Conservation (phyloP, 2,329 filamentous ascomycete genomes). For the Myotisia sp. region DNA sequence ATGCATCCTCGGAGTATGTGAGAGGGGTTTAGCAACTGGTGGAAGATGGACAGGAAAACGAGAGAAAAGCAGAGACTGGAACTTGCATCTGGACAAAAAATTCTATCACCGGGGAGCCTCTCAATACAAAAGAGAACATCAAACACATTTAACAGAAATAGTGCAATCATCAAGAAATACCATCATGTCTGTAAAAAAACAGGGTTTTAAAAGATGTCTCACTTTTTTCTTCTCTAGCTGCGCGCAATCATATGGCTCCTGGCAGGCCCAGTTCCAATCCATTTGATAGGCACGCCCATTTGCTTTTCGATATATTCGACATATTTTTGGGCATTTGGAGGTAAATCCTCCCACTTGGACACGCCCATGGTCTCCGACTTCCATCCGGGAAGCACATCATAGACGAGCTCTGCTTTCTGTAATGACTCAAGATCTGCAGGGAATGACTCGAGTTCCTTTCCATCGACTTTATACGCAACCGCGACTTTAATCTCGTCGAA, state of each 20-base stretch:
- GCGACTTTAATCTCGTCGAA: conserved; percentile 51
- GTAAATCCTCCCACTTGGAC: conserved; percentile 43
- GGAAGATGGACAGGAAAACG: too few relatives aligned
- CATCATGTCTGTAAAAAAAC: too few relatives aligned
- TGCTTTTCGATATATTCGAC: conserved; percentile 47
- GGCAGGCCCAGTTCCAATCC: conserved; percentile 49
- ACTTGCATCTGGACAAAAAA: too few relatives aligned
- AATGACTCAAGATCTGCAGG: conserved; percentile 42
- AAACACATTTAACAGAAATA: too few relatives aligned
- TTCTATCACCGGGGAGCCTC: too few relatives aligned
- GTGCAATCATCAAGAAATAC: too few relatives aligned
- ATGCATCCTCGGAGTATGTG: too few relatives aligned
- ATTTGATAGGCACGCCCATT: conserved; percentile 44
- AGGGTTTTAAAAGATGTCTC: too few relatives aligned
- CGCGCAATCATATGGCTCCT: conserved; percentile 49
- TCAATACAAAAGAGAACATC: too few relatives aligned
- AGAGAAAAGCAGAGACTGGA: too few relatives aligned
- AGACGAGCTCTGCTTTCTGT: conserved; percentile 41
- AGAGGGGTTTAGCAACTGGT: too few relatives aligned
- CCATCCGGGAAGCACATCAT: conserved; percentile 48
- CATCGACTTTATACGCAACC: conserved; percentile 41
- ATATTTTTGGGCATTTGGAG: conserved; percentile 44
- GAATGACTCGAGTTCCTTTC: conserved; percentile 39
- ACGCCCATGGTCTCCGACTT: conserved; percentile 44
- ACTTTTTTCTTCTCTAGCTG: background rate